These are phyloP conservation scores for Aspergillus sergii DNA, from an alignment of 2,329 filamentous ascomycete species.

Conservation along the genomic window DNA sequence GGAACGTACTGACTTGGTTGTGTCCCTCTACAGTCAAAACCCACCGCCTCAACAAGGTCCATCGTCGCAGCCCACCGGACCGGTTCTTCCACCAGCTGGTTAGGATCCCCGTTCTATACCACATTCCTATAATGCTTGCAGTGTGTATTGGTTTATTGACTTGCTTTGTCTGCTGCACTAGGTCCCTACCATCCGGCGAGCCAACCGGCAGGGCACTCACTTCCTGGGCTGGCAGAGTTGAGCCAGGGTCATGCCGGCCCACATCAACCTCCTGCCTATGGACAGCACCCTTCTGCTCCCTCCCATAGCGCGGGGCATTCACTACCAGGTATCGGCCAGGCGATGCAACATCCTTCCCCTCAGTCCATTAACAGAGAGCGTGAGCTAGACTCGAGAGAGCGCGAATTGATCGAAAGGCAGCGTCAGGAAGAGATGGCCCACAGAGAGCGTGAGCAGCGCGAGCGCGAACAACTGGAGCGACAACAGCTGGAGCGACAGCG, in stretches of 20 bases:
- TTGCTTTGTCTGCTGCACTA: conserved; percentile 15
- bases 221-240: conserved; percentile 50
- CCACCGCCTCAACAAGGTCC: conserved; percentile 41
- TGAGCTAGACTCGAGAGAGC: conserved; percentile 57
- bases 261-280: conserved; percentile 46
- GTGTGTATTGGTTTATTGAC: conserved; percentile 19
- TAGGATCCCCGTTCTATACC: conserved; percentile 23
- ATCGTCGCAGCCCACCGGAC: conserved; percentile 40
- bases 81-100: conserved; percentile 45
- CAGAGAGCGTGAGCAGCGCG: conserved; percentile 57
- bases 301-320: conserved; percentile 41
- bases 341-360: conserved; percentile 47
- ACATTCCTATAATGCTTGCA: neutral
- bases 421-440: conserved; percentile 61
- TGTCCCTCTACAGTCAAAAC: conserved; percentile 36
- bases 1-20: conserved; percentile 10
- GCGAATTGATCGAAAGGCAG: conserved; percentile 54
- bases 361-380: conserved; percentile 46
- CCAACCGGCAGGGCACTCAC: conserved; percentile 48
- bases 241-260: conserved; percentile 47
- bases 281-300: conserved; percentile 42
- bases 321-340: conserved; percentile 44
- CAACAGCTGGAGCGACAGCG: conserved; percentile 59
- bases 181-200: conserved; percentile 46
- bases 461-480: conserved; percentile 57